Evolutionary conservation across 164 flowering plant species (phyloP), one percentile per base, ranked within the genome.

Genomic region (Magnolia officinalis): DNA sequence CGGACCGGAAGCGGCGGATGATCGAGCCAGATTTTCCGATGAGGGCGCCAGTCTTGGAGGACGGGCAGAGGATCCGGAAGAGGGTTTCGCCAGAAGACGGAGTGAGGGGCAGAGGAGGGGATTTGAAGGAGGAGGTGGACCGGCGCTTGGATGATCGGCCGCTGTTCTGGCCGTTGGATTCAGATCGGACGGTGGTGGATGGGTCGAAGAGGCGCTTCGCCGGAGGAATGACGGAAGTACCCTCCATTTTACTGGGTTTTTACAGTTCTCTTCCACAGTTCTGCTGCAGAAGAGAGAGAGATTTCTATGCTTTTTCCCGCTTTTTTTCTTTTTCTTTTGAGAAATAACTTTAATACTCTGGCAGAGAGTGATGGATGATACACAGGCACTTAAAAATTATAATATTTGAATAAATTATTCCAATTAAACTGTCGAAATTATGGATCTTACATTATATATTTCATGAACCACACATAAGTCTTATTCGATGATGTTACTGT

Each of bases 51-150:
- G 83, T 80, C 66, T 79, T 82, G 21, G 72, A 37, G 2, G 83
- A 80, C 0, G 86, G 88, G 72, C 86, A 85, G 75, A 85, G 88
- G 51, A 85, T 78, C 7, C 86, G 80, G 74, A 85, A 82, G 49
- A 80, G 63, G 52, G 82, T 77, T 66, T 85, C 84, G 45, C 80
- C 80, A 4, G 75, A 58, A 23, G 80, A 73, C 65, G 21, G 65
- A 37, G 45, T 37, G 45, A 37, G 45, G 6, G 45, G 45, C 45
- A 37, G 45, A 37, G 45, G 45, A 37, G 45, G 45, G 31, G 65
- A 72, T 52, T 80, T 80, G n/a, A 74, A 19, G 72, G 82, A 8
- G 72, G 82, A 2, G 79, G 80, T 55, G 76, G 58, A 26, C 67
- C 19, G 19, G 0, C 45, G 45, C 45, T 37, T 37, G 45, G 45